Base-by-base conservation (phyloP, 768 basidiomycete species). In the Mrakia blollopis region DNA sequence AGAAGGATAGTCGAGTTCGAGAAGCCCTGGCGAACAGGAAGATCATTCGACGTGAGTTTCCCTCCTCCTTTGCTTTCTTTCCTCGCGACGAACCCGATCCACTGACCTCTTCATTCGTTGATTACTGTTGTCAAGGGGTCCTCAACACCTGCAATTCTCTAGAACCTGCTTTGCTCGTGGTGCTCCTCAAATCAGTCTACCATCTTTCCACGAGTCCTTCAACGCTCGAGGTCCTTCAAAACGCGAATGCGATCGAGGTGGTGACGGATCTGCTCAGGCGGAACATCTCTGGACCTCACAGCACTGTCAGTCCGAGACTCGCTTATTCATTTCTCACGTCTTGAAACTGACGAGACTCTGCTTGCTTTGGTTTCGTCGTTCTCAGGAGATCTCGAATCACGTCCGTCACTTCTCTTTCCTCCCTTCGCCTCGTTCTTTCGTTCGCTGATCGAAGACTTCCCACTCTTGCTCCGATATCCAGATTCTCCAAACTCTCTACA, bases 351-450 rank as follows among this genome's bases (percentile, higher is more conserved):
- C 13, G 44, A 44, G 44, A 11, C 47, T 21, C 21, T 62, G 54
- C 61, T 78, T 79, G 71, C 14, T 35, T 21, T 39, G 37, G 41
- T 78, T 28, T 68, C n/a, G 62, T n/a, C 65, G 32, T 10, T 28
- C 13, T 25, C 81, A 98, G 93, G 96, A 99, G 88, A 92, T 98
- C 84, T 91, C 93, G 70, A 98, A 98, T 79, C 94, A 98, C 80
- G 89, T 97, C 9, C 28, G 74, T 62, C 25, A 4, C 57, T 25
- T 13, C 23, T 14, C 28, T 5, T 54, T 30, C 54, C 25, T 57
- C 50, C 16, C 57, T 23, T 14, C 71, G 30, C 11, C 13, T 30
- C 18, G 0, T 25, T 16, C 35, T 41, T 16, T 30, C 18, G 3
- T 25, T 16, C 23, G 23, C 73, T 52, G 63, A 41, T 32, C 63